A percentile compares a stretch with the other conserved stretches of the same genome.
Evolutionary conservation across 202 grass and related monocot genomes (phyloP).

Genomic region (Bolboschoenoplectus hybrid): DNA sequence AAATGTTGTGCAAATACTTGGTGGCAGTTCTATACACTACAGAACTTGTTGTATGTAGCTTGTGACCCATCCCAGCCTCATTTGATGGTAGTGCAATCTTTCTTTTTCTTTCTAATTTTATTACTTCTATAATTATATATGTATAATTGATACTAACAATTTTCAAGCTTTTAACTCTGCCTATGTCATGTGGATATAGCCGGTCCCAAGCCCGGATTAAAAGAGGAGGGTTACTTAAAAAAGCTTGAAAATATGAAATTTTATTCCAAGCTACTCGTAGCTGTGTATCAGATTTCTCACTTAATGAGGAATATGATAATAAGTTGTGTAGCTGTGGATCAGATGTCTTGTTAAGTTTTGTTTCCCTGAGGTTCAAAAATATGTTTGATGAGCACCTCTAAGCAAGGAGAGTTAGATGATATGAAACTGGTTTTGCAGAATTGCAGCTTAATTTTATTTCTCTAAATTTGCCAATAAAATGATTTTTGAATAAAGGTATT

Average conservation of each 20-base stretch:
- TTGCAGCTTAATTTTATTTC: too few species aligned
- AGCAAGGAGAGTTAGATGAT: too few species aligned
- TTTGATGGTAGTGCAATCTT: not conserved
- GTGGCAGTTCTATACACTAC: not conserved
- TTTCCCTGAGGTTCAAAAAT: too few species aligned
- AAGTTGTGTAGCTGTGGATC: too few species aligned
- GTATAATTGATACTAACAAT: slow-evolving; percentile 1
- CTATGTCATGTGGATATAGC: slow-evolving; percentile 20
- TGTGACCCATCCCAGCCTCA: not conserved
- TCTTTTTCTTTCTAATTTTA: slow-evolving; percentile 12
- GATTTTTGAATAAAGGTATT: too few species aligned
- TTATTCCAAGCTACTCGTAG: not conserved
- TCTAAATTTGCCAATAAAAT: too few species aligned
- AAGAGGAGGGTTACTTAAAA: slow-evolving; percentile 20
- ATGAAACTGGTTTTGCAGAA: too few species aligned
- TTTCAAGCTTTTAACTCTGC: slow-evolving; percentile 33
- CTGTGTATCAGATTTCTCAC: not conserved
- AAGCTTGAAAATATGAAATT: slow-evolving; percentile 19
- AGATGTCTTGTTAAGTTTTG: too few species aligned
- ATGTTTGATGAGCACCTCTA: too few species aligned
- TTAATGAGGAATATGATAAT: too few species aligned
- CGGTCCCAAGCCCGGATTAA: slow-evolving; percentile 18
- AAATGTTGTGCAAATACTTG: not conserved
- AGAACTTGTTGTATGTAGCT: not conserved
- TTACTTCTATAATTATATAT: not conserved